Conservation (phyloP, 73 alveolate species). For the Uronychia binucleata region DNA sequence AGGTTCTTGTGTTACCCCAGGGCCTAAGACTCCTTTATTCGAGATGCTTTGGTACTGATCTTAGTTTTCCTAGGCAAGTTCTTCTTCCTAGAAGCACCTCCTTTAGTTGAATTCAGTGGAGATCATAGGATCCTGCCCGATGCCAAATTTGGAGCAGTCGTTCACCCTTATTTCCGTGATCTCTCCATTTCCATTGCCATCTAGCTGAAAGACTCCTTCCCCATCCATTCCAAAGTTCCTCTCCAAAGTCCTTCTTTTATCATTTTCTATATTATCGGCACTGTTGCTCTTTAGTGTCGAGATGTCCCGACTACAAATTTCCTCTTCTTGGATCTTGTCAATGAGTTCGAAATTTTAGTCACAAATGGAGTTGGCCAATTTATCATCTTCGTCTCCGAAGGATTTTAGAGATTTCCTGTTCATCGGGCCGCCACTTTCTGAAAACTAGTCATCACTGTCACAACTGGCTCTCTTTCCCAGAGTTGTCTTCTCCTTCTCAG, state of each 20-base stretch:
- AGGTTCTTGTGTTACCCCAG: no score
- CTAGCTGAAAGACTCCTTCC: not conserved
- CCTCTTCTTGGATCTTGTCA: not conserved
- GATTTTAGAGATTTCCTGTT: not conserved
- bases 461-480: not conserved
- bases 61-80: no score
- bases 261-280: not conserved
- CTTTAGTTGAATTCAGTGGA: no score
- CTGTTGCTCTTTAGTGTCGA: not conserved
- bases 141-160: not conserved
- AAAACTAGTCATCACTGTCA: not conserved
- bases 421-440: not conserved
- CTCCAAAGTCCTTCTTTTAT: not conserved
- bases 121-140: no score
- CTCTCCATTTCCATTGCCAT: not conserved
- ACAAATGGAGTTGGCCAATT: not conserved
- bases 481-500: not conserved
- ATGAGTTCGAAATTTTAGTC: not conserved
- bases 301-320: not conserved
- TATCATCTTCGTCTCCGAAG: not conserved
- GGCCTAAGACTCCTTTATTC: no score
- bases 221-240: no score
- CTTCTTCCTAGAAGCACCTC: no score
- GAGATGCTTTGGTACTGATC: no score
- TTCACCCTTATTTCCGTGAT: not conserved